These are phyloP conservation scores for Heterobasidion parviporum DNA, from an alignment of 1,284 basidiomycete genomes.

Conservation along the genomic window DNA sequence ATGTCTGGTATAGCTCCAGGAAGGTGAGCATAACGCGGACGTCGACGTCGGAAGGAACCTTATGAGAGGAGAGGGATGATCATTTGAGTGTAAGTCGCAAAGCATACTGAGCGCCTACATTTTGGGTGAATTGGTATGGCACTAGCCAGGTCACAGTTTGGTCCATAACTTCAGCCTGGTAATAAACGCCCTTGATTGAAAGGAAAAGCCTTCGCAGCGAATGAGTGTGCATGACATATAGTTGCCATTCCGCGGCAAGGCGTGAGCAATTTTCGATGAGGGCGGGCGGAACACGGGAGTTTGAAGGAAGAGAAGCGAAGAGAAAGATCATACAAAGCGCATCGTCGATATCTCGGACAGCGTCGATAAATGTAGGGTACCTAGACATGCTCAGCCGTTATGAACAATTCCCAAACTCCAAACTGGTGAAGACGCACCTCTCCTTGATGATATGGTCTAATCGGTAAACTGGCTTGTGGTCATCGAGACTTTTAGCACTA, in stretches of 20 bases:
- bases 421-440: slow-evolving; percentile 43
- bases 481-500: slow-evolving; percentile 90
- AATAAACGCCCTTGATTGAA: slow-evolving; percentile 98
- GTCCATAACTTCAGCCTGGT: slow-evolving; percentile 92
- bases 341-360: slow-evolving; percentile 95
- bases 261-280: slow-evolving; percentile 89
- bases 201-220: slow-evolving; percentile 90
- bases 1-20: slow-evolving; percentile 95
- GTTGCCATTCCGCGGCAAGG: slow-evolving; percentile 88
- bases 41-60: slow-evolving; percentile 95
- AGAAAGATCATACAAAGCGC: slow-evolving; percentile 93
- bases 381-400: slow-evolving; percentile 29
- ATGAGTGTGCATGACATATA: slow-evolving; percentile 89
- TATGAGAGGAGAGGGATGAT: slow-evolving; percentile 4
- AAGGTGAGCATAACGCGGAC: slow-evolving; percentile 98
- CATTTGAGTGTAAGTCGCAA: background rate
- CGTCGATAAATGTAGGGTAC: slow-evolving; percentile 96
- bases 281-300: slow-evolving; percentile 72
- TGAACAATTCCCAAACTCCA: background rate
- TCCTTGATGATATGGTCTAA: slow-evolving; percentile 99
- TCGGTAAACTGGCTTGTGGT: slow-evolving; percentile 82
- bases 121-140: slow-evolving; percentile 97
- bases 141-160: slow-evolving; percentile 96
- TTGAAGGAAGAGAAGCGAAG: slow-evolving; percentile 85
- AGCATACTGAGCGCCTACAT: slow-evolving; percentile 38